Evolutionary conservation across 768 basidiomycete genomes (phyloP), one percentile per base, ranked within the genome.

Genomic region (Trametes cubensis): DNA sequence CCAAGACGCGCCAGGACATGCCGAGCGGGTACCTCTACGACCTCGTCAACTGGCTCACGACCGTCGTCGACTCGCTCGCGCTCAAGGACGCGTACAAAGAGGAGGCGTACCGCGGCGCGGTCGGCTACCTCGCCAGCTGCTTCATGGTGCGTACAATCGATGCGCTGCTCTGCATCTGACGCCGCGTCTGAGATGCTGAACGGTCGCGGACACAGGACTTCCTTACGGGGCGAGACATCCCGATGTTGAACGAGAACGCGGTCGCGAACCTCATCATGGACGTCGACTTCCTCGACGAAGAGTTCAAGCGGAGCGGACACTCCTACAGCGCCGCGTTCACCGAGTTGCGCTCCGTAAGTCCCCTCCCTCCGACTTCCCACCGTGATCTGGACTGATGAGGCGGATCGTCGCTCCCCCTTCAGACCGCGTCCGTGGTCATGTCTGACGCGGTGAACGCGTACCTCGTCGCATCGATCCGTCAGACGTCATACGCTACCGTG

Each of bases 11-110:
- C 38, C 89, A 92, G 71, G 80, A 83, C 60, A 85, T 85, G 39
- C 94, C 95, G 46, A 95, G 93, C 83, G 89, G 90, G 83, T 98
- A 98, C 75, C 81, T 98, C 3, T 90, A 94, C 72, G 96, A 98
- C 73, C 84, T 98, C 69, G 85, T 96, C 72, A 95, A 94, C 72
- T 99, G 95, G 91, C 81, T 98, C 55, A 95, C 90, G 41, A 97
- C 95, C 1, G 92, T 97, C 58, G 94, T 99, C 50, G 97, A 98
- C 73, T 93, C 86, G 61, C 86, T 89, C 66, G 84, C 82, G 62
- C 86, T 98, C 76, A 88, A 91, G 58, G 91, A 95, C 59, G 75
- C 78, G 11, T 89, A 94, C 77, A 95, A 95, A 75, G 90, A 94
- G 55, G 87, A 92, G 66, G 93, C 92, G 11, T 99, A 97, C 73